Conservation (phyloP, 805 yeast species). For the Cyberlindnera misumaiensis region DNA sequence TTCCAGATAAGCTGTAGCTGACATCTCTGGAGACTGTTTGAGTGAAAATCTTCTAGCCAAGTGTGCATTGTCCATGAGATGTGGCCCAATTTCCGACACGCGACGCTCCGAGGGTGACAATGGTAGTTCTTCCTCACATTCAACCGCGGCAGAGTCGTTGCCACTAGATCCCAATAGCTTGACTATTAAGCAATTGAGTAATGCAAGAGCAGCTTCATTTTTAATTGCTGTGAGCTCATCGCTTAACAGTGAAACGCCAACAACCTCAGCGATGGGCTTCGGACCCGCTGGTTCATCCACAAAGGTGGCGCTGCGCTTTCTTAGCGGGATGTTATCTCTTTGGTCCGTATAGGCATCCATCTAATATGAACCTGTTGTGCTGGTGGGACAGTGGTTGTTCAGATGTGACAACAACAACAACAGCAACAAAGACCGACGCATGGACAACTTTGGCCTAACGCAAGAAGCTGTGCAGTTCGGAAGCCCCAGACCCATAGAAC, state of each 20-base stretch:
- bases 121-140: constrained; percentile 6
- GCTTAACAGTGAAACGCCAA: constrained; percentile 2
- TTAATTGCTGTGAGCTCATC: no score
- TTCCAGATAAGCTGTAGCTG: constrained; percentile 21
- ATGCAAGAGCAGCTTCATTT: constrained; percentile 3
- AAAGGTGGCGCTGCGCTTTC: constrained; percentile 6
- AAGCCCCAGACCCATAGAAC: no score
- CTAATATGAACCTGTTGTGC: no score
- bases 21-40: constrained; percentile 17
- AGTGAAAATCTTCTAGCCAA: constrained; percentile 20
- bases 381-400: no score
- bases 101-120: constrained; percentile 16
- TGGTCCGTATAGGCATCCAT: no score
- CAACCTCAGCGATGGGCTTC: background rate
- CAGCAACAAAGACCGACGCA: no score
- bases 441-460: no score
- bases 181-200: constrained; percentile 5
- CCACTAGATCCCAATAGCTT: background rate
- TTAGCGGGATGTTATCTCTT: constrained; percentile 5
- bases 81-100: constrained; percentile 3
- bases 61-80: constrained; percentile 4
- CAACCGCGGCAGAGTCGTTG: background rate
- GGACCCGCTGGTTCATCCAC: constrained; percentile 6
- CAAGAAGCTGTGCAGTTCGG: no score
- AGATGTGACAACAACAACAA: no score